phyloP scores from a whole-genome alignment of 106 monocot species.

The Dendrobium catenatum region DNA sequence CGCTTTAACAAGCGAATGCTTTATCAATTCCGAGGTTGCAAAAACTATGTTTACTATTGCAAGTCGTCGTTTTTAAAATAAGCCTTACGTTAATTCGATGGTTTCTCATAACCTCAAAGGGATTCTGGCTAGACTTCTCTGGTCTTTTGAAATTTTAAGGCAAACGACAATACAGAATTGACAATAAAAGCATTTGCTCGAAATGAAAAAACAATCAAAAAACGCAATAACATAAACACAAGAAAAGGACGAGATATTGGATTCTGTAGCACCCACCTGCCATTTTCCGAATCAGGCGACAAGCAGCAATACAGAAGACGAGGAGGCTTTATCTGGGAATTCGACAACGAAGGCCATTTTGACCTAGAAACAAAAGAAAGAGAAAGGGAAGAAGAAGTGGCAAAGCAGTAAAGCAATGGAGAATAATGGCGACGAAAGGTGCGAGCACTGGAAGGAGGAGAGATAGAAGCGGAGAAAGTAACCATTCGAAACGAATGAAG shows the following conservation, averaged over 20 bases:
- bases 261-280: neutral
- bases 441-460: neutral
- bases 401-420: conserved; percentile 8
- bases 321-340: conserved; percentile 26
- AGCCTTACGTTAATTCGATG: neutral
- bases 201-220: neutral
- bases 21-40: neutral
- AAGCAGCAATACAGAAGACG: conserved; percentile 55
- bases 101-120: neutral
- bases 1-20: neutral
- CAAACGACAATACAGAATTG: neutral
- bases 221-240: neutral
- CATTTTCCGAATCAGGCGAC: neutral
- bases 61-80: neutral
- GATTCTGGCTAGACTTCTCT: neutral
- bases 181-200: neutral
- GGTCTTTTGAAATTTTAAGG: neutral
- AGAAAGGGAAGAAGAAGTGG: neutral
- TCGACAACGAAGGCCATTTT: conserved; percentile 45
- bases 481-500: conserved; percentile 6
- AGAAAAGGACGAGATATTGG: neutral
- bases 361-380: neutral
- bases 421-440: conserved; percentile 5
- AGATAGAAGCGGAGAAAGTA: conserved; percentile 12
- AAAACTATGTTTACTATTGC: neutral